These are phyloP conservation scores for Colletotrichum tropicale DNA, from an alignment of 2,329 filamentous ascomycete genomes.

Conservation along the genomic window DNA sequence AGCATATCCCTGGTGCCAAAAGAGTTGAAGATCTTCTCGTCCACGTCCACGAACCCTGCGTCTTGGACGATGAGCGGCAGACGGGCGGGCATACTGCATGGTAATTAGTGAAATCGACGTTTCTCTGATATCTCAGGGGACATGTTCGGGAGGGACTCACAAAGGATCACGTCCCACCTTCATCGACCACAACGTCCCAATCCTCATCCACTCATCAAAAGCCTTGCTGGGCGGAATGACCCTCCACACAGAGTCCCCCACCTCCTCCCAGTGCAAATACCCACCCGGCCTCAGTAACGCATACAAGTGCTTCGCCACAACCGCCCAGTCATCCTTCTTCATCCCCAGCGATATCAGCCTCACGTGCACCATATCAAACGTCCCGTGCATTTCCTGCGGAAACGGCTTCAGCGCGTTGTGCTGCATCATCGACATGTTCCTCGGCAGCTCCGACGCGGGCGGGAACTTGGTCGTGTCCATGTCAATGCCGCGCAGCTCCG, in stretches of 20 bases:
- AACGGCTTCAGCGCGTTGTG: constrained; percentile 17
- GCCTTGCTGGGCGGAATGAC: constrained; percentile 2
- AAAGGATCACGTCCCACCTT: neutral
- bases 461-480: constrained; percentile 24
- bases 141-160: neutral
- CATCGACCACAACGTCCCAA: neutral
- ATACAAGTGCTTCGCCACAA: constrained; percentile 1
- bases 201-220: neutral
- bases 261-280: constrained; percentile 22
- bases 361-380: constrained; percentile 23
- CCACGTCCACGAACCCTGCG: neutral
- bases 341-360: constrained; percentile 10
- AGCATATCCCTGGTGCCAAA: neutral
- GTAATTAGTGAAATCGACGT: neutral
- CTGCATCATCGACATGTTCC: constrained; percentile 8
- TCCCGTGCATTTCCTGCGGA: neutral
- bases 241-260: neutral
- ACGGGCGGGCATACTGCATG: neutral
- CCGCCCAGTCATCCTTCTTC: constrained; percentile 19
- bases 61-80: neutral
- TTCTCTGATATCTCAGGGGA: no score
- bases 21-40: neutral
- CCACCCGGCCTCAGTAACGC: constrained; percentile 17
- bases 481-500: constrained; percentile 22
- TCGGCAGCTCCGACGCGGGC: neutral